Evolutionary conservation across 2,329 filamentous ascomycete genomes (phyloP).

Genomic region (Fusarium humuli): DNA sequence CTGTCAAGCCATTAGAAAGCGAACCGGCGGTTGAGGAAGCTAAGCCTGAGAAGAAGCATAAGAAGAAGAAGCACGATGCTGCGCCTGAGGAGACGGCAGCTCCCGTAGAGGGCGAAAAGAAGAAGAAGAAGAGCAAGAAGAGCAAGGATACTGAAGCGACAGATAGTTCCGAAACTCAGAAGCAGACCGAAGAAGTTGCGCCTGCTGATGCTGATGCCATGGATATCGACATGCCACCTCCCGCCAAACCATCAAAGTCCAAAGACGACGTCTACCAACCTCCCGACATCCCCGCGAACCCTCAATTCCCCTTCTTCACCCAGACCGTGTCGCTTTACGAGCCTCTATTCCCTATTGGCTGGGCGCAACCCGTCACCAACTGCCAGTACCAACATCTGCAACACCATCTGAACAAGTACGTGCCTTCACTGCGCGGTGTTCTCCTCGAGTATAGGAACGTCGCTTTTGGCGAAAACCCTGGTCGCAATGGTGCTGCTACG

Average conservation of each 20-base stretch:
- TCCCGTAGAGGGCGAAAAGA: slow-evolving; percentile 39
- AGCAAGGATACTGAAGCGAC: slow-evolving; percentile 40
- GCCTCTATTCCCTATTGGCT: slow-evolving; percentile 77
- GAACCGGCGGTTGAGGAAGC: slow-evolving; percentile 24
- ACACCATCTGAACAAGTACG: slow-evolving; percentile 81
- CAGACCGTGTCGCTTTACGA: slow-evolving; percentile 86
- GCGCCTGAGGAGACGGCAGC: slow-evolving; percentile 22
- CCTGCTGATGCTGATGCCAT: slow-evolving; percentile 51
- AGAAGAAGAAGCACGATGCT: slow-evolving; percentile 49
- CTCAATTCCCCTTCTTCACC: slow-evolving; percentile 77
- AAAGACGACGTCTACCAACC: slow-evolving; percentile 53
- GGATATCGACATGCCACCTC: slow-evolving; percentile 54
- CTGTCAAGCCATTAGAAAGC: slow-evolving; percentile 10
- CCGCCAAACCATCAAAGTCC: slow-evolving; percentile 46
- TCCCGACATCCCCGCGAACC: slow-evolving; percentile 54
- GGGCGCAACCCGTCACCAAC: slow-evolving; percentile 76
- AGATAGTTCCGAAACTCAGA: slow-evolving; percentile 41
- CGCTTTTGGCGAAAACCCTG: slow-evolving; percentile 70
- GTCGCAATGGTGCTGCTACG: slow-evolving; percentile 59
- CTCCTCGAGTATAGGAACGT: slow-evolving; percentile 79
- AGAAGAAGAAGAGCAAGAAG: slow-evolving; percentile 51
- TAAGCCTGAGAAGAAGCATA: slow-evolving; percentile 47
- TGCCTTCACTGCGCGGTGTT: slow-evolving; percentile 77
- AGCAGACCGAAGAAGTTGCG: slow-evolving; percentile 45
- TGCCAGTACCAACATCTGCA: slow-evolving; percentile 80